Base-by-base conservation (phyloP, 306 rosid genomes). In the Oemleria cerasiformis region DNA sequence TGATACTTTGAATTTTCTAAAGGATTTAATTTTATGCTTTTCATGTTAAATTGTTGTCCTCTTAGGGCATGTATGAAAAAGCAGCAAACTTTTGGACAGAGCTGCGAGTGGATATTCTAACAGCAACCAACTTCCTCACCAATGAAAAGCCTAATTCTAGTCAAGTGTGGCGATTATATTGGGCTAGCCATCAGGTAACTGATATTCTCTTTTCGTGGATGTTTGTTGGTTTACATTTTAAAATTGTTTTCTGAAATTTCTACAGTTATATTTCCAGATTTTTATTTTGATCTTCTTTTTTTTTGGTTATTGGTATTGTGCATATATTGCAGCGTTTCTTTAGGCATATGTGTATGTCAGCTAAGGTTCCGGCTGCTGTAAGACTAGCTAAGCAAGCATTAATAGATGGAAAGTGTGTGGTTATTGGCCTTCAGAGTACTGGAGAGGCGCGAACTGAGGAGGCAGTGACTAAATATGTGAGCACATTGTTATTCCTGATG, bases 371-470 rank as follows among this genome's bases (percentile, higher is more conserved):
- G 71, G 96, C 96, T 82, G 68, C 90, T 75, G 91, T 94, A 83
- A 87, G 92, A 80, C 83, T 94, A 63, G 96, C 96, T 10, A 87
- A 91, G 82, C 77, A 89, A 88, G 99, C 99, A 55, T 80, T 94
- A 80, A 64, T 19, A 72, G 87, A 88, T 58, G 90, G 82, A 64
- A 94, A 94, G 61, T 85, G 96, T 88, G 96, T 94, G 71, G 99
- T 94, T 59, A 81, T 94, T 83, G 99, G 99, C 73, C 96, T 94
- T 86, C 99, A 94, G 90, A 94, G 99, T 80, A 94, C 99, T 12
- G 99, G 99, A 79, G 99, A 94, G 85, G 97, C 99, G 21, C 86
- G 99, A 80, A 94, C 96, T 12, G 99, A 94, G 86, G 99, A 94
- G 80, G 97, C 97, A 72, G 92, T 94, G 74, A 87, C 92, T 77